Percentiles rank a stretch among this genome's conserved stretches.
Evolutionary conservation across 2,329 filamentous ascomycete genomes (phyloP).

Genomic region (Bisporella sp.): DNA sequence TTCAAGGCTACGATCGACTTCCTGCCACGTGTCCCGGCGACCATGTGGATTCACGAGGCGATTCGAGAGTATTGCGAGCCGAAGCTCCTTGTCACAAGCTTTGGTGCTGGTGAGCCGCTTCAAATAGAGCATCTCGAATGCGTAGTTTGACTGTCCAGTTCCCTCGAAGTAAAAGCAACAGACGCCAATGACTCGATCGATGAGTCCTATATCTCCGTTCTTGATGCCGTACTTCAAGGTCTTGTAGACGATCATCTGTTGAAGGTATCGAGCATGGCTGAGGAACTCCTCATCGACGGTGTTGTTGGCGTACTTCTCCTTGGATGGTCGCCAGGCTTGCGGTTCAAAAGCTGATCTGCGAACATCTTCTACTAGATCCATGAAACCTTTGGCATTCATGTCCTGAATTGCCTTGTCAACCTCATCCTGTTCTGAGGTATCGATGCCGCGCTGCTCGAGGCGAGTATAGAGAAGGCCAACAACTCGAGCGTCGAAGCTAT

Average conservation of each 20-base stretch:
- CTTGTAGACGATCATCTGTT: slow-evolving; percentile 6
- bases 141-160: slow-evolving; percentile 4
- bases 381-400: slow-evolving; percentile 1
- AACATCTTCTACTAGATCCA: slow-evolving; percentile 6
- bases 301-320: slow-evolving; percentile 3
- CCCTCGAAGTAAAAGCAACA: slow-evolving; percentile 5
- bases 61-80: slow-evolving; percentile 3
- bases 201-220: slow-evolving; percentile 6
- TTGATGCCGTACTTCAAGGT: slow-evolving; percentile 7
- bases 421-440: slow-evolving; percentile 2
- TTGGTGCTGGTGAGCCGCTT: slow-evolving; percentile 3
- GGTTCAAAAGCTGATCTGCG: slow-evolving; percentile 2
- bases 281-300: slow-evolving; percentile 2
- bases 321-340: slow-evolving; percentile 6
- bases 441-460: slow-evolving; percentile 1
- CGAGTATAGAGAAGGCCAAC: slow-evolving; percentile 5
- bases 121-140: slow-evolving; percentile 6
- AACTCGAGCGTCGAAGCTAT: slow-evolving; percentile 1
- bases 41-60: slow-evolving; percentile 3
- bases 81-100: slow-evolving; percentile 4
- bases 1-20: slow-evolving; percentile 5
- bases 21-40: slow-evolving; percentile 1
- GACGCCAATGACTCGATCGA: slow-evolving; percentile 4
- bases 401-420: slow-evolving; percentile 3
- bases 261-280: slow-evolving; percentile 5